phyloP scores from a whole-genome alignment of 345 rosid species.

The Citrus unshiu region DNA sequence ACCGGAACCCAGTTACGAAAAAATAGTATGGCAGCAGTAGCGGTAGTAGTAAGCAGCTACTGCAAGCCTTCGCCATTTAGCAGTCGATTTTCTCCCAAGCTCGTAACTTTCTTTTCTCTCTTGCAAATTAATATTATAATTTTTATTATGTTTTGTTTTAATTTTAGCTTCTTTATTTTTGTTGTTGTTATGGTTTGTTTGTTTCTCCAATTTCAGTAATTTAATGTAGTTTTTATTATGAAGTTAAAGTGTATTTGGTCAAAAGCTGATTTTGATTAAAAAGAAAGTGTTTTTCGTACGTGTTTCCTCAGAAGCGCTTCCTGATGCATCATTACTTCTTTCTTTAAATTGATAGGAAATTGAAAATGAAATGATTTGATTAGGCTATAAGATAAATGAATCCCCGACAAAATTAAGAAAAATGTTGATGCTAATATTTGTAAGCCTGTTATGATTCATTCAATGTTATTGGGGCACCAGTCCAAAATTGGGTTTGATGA shows the following conservation, averaged over 20 bases:
- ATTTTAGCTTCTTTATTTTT: not conserved
- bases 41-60: slow-evolving; percentile 40
- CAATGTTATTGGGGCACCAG: not conserved
- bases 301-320: not conserved
- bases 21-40: slow-evolving; percentile 31
- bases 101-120: slow-evolving; percentile 25
- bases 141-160: not conserved
- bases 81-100: slow-evolving; percentile 29
- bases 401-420: not conserved
- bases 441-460: not conserved
- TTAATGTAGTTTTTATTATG: not conserved
- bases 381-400: not conserved
- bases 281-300: too few species aligned
- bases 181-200: not conserved
- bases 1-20: not conserved
- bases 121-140: not conserved
- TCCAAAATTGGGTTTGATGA: too few species aligned
- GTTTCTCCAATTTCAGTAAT: not conserved
- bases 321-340: not conserved
- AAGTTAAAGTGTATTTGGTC: not conserved
- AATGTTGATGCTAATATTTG: not conserved
- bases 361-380: not conserved
- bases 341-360: not conserved
- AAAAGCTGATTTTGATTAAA: not conserved
- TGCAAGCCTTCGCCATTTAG: slow-evolving; percentile 54